Base-by-base conservation (phyloP, 495 filamentous ascomycete species). In the Xylaria curta region DNA sequence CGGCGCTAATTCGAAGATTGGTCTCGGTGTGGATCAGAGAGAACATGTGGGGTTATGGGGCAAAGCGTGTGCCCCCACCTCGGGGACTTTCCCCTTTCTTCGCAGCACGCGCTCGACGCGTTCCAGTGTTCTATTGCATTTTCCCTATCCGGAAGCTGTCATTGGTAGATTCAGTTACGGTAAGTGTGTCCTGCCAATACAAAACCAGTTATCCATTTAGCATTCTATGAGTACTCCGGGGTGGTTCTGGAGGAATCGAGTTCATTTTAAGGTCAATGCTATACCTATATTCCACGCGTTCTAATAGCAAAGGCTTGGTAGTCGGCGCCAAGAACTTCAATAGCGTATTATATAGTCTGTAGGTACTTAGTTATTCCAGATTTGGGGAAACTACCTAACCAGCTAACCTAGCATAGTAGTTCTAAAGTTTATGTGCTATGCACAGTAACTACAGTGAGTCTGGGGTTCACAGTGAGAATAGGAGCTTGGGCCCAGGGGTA, bases 401-500 rank as follows among this genome's bases (percentile, higher is more conserved):
- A n/a, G n/a, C n/a, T n/a, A n/a, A n/a, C n/a, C n/a, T n/a, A n/a
- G n/a, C n/a, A 36, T 33, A 65, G 33, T 21, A 24, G 13, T 12
- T 21, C 33, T 38, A 38, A 38, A 12, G 17, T 24, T 17, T 3
- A 13, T 21, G 3, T 1, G 8, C 5, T 6, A 38, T 38, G 2
- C 12, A 42, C 38, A 42, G 38, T 42, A 42, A 19, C 10, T 58
- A 58, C 26, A 51, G 49, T 24, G 49, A 51, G 49, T 51, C 49
- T 51, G 49, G 49, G 49, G 49, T 24, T 51, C 49, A 24, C 26
- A 58, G 54, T 28, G 54, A 15, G 58, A 46, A 42, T n/a, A 46
- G 46, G 46, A 49, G 63, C 63, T 66, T 19, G 63, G 63, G 9
- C 63, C 63, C 63, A 66, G 63, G 53, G 53, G 53, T 24, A 56